Evolutionary conservation across 1,284 basidiomycete species (phyloP), one percentile per base, ranked within the genome.

Genomic region (Pseudozyma pruni): DNA sequence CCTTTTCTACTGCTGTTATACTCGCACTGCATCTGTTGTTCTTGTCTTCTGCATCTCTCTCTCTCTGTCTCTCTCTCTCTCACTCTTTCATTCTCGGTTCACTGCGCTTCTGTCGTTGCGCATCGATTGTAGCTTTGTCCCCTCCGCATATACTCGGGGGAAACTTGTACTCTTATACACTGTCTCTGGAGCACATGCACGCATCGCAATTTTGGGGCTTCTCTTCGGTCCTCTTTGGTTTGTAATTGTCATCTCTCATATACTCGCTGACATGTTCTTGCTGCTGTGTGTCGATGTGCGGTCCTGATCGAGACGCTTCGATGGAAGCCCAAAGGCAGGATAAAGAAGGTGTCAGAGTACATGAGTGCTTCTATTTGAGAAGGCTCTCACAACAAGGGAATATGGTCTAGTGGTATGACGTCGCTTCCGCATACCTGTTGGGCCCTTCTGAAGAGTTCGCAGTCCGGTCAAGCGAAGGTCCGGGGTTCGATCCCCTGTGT

Each of bases 391-490:
- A 40, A 43, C 44, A 19, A 49, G 66, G 66, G 66, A 69, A 69
- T 69, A 69, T 69, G 66, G 66, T 69, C 66, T 69, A 69, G 66
- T 69, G 66, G 66, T 69, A 69, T 69, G 66, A 69, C 66, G 66
- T 69, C 66, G 59, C 66, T 69, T 69, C 66, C 66, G 66, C 66
- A 69, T 58, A 44, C 59, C 34, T 39, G 38, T 11, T 33, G 41
- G 37, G 34, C 31, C 43, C 17, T 37, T 14, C 17, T n/a, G n/a
- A n/a, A n/a, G 32, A 23, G 33, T 48, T 50, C 25, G 45, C 43
- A 47, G 59, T 51, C 33, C 55, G 55, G 57, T 41, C 46, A 69
- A 69, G 66, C 59, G 66, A 69, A 69, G 66, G 66, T 69, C 66
- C 66, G 66, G 66, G 66, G 66, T 69, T 69, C 66, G 59, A 69